phyloP scores from a whole-genome alignment of 2,329 filamentous ascomycete genomes.

The Fusarium sulawesiense region DNA sequence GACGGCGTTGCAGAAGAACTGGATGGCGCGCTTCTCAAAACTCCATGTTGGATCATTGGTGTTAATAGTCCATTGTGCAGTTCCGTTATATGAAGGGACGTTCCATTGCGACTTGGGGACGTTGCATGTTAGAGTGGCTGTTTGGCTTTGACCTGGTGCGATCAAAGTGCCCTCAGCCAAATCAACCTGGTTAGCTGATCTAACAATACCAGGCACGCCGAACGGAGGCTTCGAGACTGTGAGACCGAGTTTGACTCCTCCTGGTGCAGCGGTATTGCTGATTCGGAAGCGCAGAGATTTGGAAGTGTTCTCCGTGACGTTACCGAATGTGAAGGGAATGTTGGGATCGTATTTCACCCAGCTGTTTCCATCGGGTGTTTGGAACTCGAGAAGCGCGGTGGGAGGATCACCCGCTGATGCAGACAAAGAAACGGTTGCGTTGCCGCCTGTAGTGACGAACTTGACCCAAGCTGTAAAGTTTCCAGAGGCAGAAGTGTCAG shows the following conservation, averaged over 20 bases:
- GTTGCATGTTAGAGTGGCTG: constrained; percentile 65
- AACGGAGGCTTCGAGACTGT: constrained; percentile 72
- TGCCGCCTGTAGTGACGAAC: constrained; percentile 62
- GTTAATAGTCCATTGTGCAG: constrained; percentile 67
- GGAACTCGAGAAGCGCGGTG: constrained; percentile 64
- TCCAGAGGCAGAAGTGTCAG: constrained; percentile 59
- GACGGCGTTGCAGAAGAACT: constrained; percentile 64
- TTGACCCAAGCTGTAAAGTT: constrained; percentile 62
- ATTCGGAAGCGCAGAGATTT: constrained; percentile 62
- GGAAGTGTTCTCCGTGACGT: constrained; percentile 64
- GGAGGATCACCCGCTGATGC: constrained; percentile 63
- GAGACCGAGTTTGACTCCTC: constrained; percentile 61
- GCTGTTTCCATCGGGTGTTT: constrained; percentile 60
- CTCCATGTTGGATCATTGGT: constrained; percentile 62
- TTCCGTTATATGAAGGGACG: constrained; percentile 60
- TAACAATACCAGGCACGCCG: constrained; percentile 64
- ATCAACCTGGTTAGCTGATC: constrained; percentile 66
- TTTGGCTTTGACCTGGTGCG: constrained; percentile 60
- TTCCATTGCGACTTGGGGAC: constrained; percentile 69
- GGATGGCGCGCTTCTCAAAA: constrained; percentile 61
- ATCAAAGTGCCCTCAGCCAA: constrained; percentile 67
- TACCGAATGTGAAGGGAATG: constrained; percentile 64
- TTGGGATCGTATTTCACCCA: constrained; percentile 61
- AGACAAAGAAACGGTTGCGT: constrained; percentile 59
- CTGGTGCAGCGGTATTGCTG: constrained; percentile 61